phyloP scores from a whole-genome alignment of 1,284 basidiomycete species.

The Ceratorhiza oryzae-sativae region DNA sequence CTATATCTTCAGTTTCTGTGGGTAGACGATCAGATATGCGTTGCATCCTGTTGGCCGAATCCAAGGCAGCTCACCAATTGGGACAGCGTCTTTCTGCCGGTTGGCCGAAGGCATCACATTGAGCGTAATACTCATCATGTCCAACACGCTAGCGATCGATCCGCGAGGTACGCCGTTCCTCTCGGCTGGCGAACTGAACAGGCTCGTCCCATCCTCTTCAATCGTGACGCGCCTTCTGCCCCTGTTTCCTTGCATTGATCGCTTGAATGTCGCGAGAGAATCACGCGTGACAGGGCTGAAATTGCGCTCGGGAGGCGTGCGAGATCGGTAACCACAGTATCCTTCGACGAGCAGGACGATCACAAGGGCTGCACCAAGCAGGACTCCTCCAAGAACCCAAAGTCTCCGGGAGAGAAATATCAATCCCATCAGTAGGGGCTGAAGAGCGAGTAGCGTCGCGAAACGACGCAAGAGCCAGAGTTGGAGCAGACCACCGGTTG shows the following conservation, averaged over 20 bases:
- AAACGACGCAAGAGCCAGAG: constrained; percentile 77
- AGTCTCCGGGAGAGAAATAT: constrained; percentile 69
- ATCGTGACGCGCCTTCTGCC: constrained; percentile 41
- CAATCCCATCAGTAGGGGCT: constrained; percentile 75
- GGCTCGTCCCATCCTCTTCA: constrained; percentile 58
- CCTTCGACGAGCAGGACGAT: constrained; percentile 65
- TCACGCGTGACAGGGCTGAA: constrained; percentile 65
- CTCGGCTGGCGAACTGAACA: constrained; percentile 59
- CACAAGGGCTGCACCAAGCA: constrained; percentile 62
- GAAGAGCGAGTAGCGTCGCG: constrained; percentile 67
- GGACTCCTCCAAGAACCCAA: constrained; percentile 73
- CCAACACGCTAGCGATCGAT: constrained; percentile 75
- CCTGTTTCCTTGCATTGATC: constrained; percentile 14
- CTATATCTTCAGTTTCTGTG: constrained; percentile 73
- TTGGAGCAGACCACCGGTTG: constrained; percentile 73
- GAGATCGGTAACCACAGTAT: constrained; percentile 61
- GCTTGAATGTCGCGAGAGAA: constrained; percentile 61
- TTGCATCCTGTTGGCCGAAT: not conserved
- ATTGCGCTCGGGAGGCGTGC: constrained; percentile 57
- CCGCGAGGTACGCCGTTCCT: constrained; percentile 58
- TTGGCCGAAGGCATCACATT: constrained; percentile 70
- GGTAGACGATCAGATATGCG: constrained; percentile 9
- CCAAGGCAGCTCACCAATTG: constrained; percentile 61
- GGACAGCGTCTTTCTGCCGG: constrained; percentile 62
- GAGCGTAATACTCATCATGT: constrained; percentile 79